Evolutionary conservation across 1,284 basidiomycete species (phyloP).

Genomic region (Cryptococcus sp.): DNA sequence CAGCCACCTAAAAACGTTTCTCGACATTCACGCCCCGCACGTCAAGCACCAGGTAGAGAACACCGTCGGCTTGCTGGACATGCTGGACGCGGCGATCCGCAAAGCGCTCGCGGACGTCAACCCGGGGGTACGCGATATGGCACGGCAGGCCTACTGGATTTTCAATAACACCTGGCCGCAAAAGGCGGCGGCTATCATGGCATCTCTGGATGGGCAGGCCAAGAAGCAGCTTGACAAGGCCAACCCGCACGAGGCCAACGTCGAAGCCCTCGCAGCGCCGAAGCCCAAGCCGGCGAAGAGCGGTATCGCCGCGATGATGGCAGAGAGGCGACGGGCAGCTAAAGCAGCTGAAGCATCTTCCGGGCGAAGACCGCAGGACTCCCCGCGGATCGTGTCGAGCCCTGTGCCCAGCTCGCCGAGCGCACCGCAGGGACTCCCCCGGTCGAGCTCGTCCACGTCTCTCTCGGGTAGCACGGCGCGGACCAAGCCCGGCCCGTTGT

Average conservation of each 20-base stretch:
- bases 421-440: constrained; percentile 12
- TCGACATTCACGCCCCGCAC: constrained; percentile 67
- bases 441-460: constrained; percentile 22
- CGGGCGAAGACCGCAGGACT: constrained; percentile 15
- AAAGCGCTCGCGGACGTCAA: constrained; percentile 75
- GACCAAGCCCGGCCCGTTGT: too few species aligned
- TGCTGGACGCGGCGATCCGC: constrained; percentile 67
- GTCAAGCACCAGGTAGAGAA: constrained; percentile 62
- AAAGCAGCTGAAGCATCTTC: constrained; percentile 37
- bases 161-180: constrained; percentile 74
- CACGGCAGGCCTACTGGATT: constrained; percentile 74
- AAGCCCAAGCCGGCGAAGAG: constrained; percentile 15
- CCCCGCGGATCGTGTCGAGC: constrained; percentile 28
- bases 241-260: constrained; percentile 54
- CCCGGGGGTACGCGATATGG: constrained; percentile 70
- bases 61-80: constrained; percentile 60
- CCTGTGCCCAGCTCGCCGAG: constrained; percentile 28
- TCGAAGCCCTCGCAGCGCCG: constrained; percentile 4
- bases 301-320: constrained; percentile 29
- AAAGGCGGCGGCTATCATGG: constrained; percentile 62
- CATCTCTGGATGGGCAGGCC: constrained; percentile 64
- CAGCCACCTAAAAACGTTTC: constrained; percentile 68
- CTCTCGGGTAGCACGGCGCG: not conserved
- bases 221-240: constrained; percentile 82
- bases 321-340: constrained; percentile 35